A percentile compares a stretch with the other conserved stretches of the same genome.
Evolutionary conservation across 352 stramenopile species (phyloP).

Genomic region (Globisporangium barbulae): DNA sequence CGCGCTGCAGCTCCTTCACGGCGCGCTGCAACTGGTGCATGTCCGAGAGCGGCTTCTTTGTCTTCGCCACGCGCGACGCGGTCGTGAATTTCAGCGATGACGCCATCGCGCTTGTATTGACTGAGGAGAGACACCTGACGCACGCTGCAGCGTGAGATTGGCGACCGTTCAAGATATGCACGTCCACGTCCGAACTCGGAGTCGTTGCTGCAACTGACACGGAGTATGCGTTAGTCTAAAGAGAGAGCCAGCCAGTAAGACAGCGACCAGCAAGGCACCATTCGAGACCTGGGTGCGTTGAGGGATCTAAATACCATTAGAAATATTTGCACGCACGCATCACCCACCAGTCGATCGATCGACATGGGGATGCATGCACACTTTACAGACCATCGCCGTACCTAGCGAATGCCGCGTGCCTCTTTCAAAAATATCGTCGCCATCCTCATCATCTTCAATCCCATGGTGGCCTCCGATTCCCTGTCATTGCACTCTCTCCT

Average conservation of each 20-base stretch:
- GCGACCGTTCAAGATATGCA: conserved; percentile 11
- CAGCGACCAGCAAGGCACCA: neutral
- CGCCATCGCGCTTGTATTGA: conserved; percentile 27
- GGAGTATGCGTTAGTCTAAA: neutral
- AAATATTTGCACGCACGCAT: neutral
- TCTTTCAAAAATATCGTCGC: conserved; percentile 1
- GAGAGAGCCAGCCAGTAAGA: neutral
- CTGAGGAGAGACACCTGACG: neutral
- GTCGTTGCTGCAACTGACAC: conserved; percentile 6
- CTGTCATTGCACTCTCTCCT: neutral
- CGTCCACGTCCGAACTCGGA: neutral
- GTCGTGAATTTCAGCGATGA: conserved; percentile 49
- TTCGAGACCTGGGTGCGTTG: neutral
- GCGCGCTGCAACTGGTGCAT: conserved; percentile 79
- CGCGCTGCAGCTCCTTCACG: conserved; percentile 73
- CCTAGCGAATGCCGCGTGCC: neutral
- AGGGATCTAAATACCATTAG: conserved; percentile 15
- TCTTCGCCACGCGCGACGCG: conserved; percentile 62
- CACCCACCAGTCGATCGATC: neutral
- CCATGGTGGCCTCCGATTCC: neutral
- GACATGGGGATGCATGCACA: neutral
- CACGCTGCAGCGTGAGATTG: neutral
- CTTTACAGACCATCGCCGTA: conserved; percentile 1
- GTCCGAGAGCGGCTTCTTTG: conserved; percentile 75
- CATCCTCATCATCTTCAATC: neutral